Evolutionary conservation across 108 stramenopile genomes (phyloP).

Genomic region (Nitzschia putrida): DNA sequence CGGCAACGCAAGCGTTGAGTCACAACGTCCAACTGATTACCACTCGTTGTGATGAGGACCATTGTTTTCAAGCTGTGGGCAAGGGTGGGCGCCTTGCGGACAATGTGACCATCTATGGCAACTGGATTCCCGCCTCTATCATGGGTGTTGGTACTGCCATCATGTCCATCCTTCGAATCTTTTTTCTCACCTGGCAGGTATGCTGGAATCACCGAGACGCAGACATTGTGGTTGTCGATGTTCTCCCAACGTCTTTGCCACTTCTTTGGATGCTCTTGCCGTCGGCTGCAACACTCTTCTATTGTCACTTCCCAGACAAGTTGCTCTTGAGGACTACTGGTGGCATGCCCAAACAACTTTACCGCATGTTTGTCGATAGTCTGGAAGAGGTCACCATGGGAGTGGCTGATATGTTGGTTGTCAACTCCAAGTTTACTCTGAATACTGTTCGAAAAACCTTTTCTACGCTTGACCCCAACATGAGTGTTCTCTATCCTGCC

Average conservation of each 20-base stretch:
- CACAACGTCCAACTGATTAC: conserved; percentile 84
- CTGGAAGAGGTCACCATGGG: conserved; percentile 88
- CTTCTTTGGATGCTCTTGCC: conserved; percentile 61
- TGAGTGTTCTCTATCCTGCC: conserved; percentile 30
- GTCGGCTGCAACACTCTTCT: conserved; percentile 80
- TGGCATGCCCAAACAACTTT: conserved; percentile 45
- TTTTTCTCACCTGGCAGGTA: conserved; percentile 60
- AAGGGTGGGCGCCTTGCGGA: conserved; percentile 66
- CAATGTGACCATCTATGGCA: conserved; percentile 61
- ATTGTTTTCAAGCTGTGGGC: conserved; percentile 82
- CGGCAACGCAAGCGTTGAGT: conserved; percentile 47
- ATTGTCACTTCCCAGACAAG: conserved; percentile 99
- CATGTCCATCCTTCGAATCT: conserved; percentile 67
- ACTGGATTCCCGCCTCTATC: conserved; percentile 70
- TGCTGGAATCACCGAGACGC: conserved; percentile 49
- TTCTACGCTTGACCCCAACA: conserved; percentile 32
- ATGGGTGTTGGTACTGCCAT: conserved; percentile 57
- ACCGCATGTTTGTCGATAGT: conserved; percentile 57
- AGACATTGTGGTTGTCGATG: conserved; percentile 82
- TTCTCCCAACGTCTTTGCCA: conserved; percentile 87
- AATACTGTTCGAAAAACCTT: conserved; percentile 76
- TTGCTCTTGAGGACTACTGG: conserved; percentile 68
- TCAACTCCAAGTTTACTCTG: conserved; percentile 94
- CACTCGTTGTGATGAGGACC: conserved; percentile 87
- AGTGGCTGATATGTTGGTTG: conserved; percentile 80